Evolutionary conservation across 2,329 filamentous ascomycete species (phyloP), one percentile per base, ranked within the genome.

Genomic region (Ophiocordyceps unilateralis): DNA sequence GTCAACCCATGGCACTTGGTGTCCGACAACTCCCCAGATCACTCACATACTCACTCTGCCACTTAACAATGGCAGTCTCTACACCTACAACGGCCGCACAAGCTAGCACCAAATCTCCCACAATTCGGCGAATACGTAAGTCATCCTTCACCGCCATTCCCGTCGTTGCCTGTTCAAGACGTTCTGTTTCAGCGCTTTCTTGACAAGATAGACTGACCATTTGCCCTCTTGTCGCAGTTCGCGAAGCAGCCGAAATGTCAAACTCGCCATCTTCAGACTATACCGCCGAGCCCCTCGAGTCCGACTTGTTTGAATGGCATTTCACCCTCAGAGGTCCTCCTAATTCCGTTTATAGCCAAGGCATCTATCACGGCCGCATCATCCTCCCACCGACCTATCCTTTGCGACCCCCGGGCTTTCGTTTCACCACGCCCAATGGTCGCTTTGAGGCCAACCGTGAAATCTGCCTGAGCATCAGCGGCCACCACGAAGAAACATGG

Each of bases 401-500:
- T 0, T 75, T 95, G 3, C 83, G 88, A 1, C 91, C 91, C 1
- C 91, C 91, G 0, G 83, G 78, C n/a, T 96, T 98, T 68, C 85
- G 91, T 53, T 96, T 98, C 68, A 71, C 86, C 7, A 96, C 91
- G 0, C 87, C 91, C 0, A 84, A 78, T 22, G 91, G 89, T 43
- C 78, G 91, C 47, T 98, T 98, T 63, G 91, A 96, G 62, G 81
- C 87, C 44, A 98, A 98, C 59, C 78, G 91, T 50, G 89, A 96
- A 67, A 96, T 98, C 52, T 98, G 91, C 58, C 76, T 98, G 15
- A 85, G 78, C 54, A 98, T 96, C 54, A 84, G 78, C 42, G 89
- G 88, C 2, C 89, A 95, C 62, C 91, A 98, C 63, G 91, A 96
- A 60, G 91, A 96, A 66, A 93, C 85, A 15, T 98, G 91, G 91